Evolutionary conservation across 306 rosid species (phyloP), one percentile per base, ranked within the genome.

Genomic region (Corylus americana): DNA sequence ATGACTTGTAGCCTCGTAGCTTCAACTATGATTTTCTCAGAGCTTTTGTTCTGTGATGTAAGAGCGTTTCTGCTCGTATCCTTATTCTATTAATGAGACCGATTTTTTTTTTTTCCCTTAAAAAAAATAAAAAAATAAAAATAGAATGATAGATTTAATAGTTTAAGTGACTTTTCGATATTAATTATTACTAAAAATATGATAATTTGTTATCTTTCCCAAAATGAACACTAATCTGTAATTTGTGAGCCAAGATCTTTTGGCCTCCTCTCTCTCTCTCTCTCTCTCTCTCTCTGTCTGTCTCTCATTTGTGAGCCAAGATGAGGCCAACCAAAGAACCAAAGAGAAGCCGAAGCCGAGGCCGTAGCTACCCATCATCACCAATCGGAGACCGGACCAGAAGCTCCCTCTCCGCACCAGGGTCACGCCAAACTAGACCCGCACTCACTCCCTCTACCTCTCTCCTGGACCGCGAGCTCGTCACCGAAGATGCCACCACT

Each of bases 311-410:
- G 11, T 20, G 22, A 47, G 4, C 39, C 7, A 66, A 71, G 50
- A 95, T 95, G 98, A 89, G 86, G 55, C 81, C 73, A 0, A 64
- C 67, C 87, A 79, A 63, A 70, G 91, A 71, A 25, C 70, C 81
- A 18, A 88, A 84, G 81, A 73, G 89, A 44, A 77, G 85, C 70
- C 45, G 69, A 63, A 14, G 42, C 70, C 70, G n/a, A 12, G n/a
- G 51, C 53, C 72, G 92, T 10, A 22, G 66, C 31, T 9, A 39
- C 50, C 85, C 88, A 1, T 63, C 82, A 0, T 90, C 97, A 35
- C 92, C 96, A 0, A 5, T 90, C 55, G 87, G 78, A 86, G 98
- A 88, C 71, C 90, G 85, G 69, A 71, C 76, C 62, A 90, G 85
- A 70, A 71, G 76, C 79, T 16, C 82, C 17, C 79, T 77, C 20